Conservation (phyloP, 2,329 filamentous ascomycete species). For the Diaporthe citrichinensis region DNA sequence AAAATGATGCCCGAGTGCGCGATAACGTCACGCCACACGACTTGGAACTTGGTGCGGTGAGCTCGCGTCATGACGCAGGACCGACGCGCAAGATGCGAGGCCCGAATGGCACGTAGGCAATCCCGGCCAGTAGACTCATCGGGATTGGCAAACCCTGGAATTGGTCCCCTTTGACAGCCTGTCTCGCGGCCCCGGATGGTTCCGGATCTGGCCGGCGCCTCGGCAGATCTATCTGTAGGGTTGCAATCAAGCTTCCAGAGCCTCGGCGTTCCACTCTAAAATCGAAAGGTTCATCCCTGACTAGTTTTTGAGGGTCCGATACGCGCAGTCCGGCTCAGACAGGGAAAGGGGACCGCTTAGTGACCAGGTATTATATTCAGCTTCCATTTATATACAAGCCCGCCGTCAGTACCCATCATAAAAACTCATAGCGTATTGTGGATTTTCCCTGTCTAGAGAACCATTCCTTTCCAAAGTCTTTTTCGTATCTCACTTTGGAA, state of each 20-base stretch:
- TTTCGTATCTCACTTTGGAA: background rate
- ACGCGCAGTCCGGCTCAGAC: background rate
- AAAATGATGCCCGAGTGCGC: conserved; percentile 9
- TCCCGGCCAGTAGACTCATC: background rate
- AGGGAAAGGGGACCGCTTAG: conserved; percentile 9
- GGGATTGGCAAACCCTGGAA: background rate
- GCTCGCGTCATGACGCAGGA: conserved; percentile 11
- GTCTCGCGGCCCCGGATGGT: background rate
- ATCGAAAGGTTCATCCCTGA: conserved; percentile 18
- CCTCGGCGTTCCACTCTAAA: conserved; percentile 38
- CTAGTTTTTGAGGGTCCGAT: conserved; percentile 37
- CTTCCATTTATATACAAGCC: conserved; percentile 32
- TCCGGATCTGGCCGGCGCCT: conserved; percentile 36
- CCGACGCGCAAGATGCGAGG: background rate
- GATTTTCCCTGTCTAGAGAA: background rate
- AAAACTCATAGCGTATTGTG: background rate
- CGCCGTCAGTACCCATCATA: conserved; percentile 15
- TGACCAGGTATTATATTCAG: background rate
- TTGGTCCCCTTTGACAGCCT: background rate
- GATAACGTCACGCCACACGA: conserved; percentile 1
- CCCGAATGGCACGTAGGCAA: background rate
- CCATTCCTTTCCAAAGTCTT: background rate
- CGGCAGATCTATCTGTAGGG: conserved; percentile 27
- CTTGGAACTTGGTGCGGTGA: background rate
- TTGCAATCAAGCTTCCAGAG: conserved; percentile 28